Percentiles rank a stretch among this genome's conserved stretches.
phyloP scores from a whole-genome alignment of 1,139 yeast species.

The Petasospora fabianii region DNA sequence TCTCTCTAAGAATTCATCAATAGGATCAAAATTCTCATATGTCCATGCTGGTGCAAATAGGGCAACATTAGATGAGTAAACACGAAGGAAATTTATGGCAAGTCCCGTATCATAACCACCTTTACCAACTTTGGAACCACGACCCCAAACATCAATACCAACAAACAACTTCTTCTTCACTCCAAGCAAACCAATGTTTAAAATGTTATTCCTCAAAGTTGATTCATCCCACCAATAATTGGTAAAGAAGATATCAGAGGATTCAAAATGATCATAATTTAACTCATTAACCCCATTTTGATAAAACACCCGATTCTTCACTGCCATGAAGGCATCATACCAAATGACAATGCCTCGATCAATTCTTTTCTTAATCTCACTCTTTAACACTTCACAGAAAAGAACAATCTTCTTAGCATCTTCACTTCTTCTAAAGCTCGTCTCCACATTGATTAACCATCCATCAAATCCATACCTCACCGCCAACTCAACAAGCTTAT shows the following conservation, averaged over 20 bases:
- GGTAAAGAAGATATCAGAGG: slow-evolving; percentile 33
- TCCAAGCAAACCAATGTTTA: slow-evolving; percentile 34
- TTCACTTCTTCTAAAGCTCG: slow-evolving; percentile 26
- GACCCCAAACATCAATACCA: slow-evolving; percentile 41
- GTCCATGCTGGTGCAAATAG: slow-evolving; percentile 44
- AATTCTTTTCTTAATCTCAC: slow-evolving; percentile 25
- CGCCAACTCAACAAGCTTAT: slow-evolving; percentile 26
- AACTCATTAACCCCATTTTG: slow-evolving; percentile 35
- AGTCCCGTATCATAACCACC: slow-evolving; percentile 37
- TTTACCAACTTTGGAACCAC: slow-evolving; percentile 34
- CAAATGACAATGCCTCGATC: slow-evolving; percentile 31
- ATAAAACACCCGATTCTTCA: slow-evolving; percentile 31
- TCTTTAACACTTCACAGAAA: slow-evolving; percentile 31
- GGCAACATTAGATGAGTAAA: slow-evolving; percentile 33
- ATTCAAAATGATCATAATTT: slow-evolving; percentile 32
- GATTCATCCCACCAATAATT: slow-evolving; percentile 40
- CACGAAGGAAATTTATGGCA: slow-evolving; percentile 30
- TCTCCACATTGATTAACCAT: slow-evolving; percentile 35
- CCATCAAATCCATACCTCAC: slow-evolving; percentile 36
- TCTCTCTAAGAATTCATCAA: slow-evolving; percentile 29
- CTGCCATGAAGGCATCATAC: slow-evolving; percentile 36
- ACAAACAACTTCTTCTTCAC: slow-evolving; percentile 31
- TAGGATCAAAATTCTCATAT: slow-evolving; percentile 30
- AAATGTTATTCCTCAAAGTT: slow-evolving; percentile 30
- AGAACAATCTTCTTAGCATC: slow-evolving; percentile 22